Conservation (phyloP, 352 stramenopile genomes). For the Phytophthora palmivora region DNA sequence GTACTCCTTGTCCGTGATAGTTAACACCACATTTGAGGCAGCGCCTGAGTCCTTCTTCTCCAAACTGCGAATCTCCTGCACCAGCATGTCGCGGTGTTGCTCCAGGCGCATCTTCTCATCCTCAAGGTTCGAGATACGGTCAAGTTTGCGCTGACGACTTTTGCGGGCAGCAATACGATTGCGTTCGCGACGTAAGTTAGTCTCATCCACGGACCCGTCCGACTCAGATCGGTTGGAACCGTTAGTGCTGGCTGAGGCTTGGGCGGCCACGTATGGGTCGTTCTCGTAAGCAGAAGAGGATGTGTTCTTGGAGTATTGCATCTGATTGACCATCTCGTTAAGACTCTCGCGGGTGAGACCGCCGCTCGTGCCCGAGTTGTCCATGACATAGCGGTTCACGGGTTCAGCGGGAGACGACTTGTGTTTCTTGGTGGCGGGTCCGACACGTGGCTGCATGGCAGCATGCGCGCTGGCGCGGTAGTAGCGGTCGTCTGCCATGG, state of each 20-base stretch:
- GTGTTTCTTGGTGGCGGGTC: slow-evolving; percentile 64
- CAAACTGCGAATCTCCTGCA: slow-evolving; percentile 86
- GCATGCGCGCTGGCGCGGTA: slow-evolving; percentile 59
- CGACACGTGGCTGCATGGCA: slow-evolving; percentile 61
- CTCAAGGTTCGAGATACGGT: slow-evolving; percentile 88
- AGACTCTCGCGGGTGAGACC: slow-evolving; percentile 67
- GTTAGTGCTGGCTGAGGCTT: slow-evolving; percentile 54
- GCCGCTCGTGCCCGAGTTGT: slow-evolving; percentile 21
- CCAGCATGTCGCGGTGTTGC: slow-evolving; percentile 86
- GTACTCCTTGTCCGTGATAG: slow-evolving; percentile 85
- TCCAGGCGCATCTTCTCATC: slow-evolving; percentile 90
- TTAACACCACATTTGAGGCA: slow-evolving; percentile 53
- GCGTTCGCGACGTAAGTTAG: slow-evolving; percentile 80
- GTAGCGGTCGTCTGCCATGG: slow-evolving; percentile 54
- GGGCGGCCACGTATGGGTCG: slow-evolving; percentile 63
- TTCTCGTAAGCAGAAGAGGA: slow-evolving; percentile 63
- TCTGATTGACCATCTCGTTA: slow-evolving; percentile 55
- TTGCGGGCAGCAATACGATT: slow-evolving; percentile 89
- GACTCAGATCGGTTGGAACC: slow-evolving; percentile 78
- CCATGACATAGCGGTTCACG: slow-evolving; percentile 50
- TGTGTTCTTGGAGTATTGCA: slow-evolving; percentile 54
- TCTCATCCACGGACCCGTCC: slow-evolving; percentile 76
- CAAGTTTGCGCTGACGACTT: slow-evolving; percentile 83
- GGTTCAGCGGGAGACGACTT: slow-evolving; percentile 62
- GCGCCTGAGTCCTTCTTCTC: slow-evolving; percentile 78